Base-by-base conservation (phyloP, 1,284 basidiomycete genomes). In the Cronartium quercuum region DNA sequence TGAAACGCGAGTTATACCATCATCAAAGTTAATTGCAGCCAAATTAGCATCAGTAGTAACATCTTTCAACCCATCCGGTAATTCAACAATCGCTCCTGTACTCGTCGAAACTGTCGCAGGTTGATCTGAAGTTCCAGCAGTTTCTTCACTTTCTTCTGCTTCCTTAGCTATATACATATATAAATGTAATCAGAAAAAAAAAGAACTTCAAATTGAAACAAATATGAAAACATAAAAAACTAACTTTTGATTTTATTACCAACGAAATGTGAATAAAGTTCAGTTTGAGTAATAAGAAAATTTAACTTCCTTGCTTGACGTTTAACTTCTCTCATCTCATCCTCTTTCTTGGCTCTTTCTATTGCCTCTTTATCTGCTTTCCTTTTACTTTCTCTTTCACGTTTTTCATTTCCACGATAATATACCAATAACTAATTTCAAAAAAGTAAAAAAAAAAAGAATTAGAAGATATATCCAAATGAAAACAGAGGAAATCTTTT, bases 201-300 rank as follows among this genome's bases (percentile, higher is more conserved):
- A 29, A 29, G 2, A 29, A 29, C 29, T 29, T 29, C 29, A 29
- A 29, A 29, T 29, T 66, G 57, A 68, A 51, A 34, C 68, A 29
- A 67, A 63, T 21, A 18, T 35, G 42, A 15, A 35, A 18, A 29
- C 5, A 18, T 9, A 18, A 41, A 68, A 18, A 10, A 84, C 89
- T 80, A 81, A 92, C 91, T 98, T 84, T 96, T 97, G 79, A 98
- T 87, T 84, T 98, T 98, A 83, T 90, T 97, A 51, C 96, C 95
- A 76, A 99, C 93, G 85, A 98, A 98, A 85, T 99, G 96, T 78
- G 92, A 96, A 84, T 98, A 99, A 12, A 98, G 87, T 82, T 99
- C 96, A 12, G 96, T 98, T 83, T 98, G 96, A 76, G 93, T 98
- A 83, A 99, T 95, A 82, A 99, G 85, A 85, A 98, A 99, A 84